Evolutionary conservation across 352 stramenopile genomes (phyloP), one percentile per base, ranked within the genome.

Genomic region (Bremia lactucae): DNA sequence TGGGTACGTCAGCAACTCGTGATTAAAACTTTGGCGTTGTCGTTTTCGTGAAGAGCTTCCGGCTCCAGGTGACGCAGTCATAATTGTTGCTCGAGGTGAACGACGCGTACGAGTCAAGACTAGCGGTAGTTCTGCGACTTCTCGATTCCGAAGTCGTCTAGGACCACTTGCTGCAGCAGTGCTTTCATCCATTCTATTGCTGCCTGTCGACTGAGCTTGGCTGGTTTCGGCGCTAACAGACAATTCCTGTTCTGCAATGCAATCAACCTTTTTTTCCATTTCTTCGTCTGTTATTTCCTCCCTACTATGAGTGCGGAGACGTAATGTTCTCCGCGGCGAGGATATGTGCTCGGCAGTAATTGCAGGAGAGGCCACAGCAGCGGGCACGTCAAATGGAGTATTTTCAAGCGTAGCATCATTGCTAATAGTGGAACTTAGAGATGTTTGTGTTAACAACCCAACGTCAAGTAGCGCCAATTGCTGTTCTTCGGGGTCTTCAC

Each of bases 1-100:
- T 8, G 58, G 47, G 16, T 72, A 69, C 0, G 62, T 64, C 19
- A 87, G 41, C 7, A 91, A 45, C 13, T 65, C 60, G 2, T 49
- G 36, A 11, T 49, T 45, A 15, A 46, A 39, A 10, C 50, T 65
- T 39, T 47, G 56, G n/a, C 68, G 72, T 40, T 73, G 61, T 5
- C 65, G 59, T 46, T 80, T 83, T 0, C 57, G 59, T 28, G 34
- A 22, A 4, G 50, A 47, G 6, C 43, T 45, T 25, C 21, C 35
- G n/a, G n/a, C n/a, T 26, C 24, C 44, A 22, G 3, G 24, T 14
- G 28, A 35, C 10, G 38, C 24, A 6, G 49, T 24, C 1, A 49
- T 55, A 16, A 46, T 56, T 23, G 54, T 46, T 19, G 57, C 53
- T 43, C 53, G 52, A 51, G 61, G 42, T 19, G 42, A 46, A 13